These are phyloP conservation scores for Carpinus fangiana DNA, from an alignment of 306 rosid genomes.

Conservation along the genomic window DNA sequence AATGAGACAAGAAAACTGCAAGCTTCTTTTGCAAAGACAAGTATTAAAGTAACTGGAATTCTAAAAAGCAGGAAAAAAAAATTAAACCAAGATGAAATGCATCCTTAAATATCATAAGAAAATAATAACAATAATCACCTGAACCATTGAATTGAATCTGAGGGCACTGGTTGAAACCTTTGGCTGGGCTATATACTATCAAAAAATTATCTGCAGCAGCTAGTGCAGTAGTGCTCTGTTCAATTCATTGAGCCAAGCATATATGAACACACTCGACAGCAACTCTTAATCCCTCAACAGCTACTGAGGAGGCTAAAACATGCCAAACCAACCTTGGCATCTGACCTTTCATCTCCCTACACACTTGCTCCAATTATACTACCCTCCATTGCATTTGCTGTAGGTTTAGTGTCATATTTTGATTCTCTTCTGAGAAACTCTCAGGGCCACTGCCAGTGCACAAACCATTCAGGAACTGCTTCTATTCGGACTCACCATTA, in stretches of 20 bases:
- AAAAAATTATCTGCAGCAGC: conserved; percentile 72
- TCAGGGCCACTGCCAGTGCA: neutral
- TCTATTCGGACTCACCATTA: conserved; percentile 6
- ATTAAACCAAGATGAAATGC: conserved; percentile 15
- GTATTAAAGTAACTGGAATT: no score
- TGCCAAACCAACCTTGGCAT: neutral
- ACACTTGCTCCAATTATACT: no score
- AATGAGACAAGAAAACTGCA: conserved; percentile 1
- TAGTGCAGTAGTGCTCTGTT: conserved; percentile 67
- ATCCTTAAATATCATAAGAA: neutral
- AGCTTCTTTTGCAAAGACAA: no score
- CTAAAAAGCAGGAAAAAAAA: no score
- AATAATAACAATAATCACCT: conserved; percentile 40
- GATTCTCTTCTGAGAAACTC: conserved; percentile 21
- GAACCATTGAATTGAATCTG: conserved; percentile 76
- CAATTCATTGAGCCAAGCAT: conserved; percentile 83
- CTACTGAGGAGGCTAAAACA: conserved; percentile 66
- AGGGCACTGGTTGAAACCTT: conserved; percentile 84
- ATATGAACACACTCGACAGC: conserved; percentile 78
- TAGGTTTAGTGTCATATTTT: no score
- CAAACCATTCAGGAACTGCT: neutral
- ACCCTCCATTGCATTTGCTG: no score
- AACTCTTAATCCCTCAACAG: conserved; percentile 67
- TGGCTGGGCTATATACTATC: conserved; percentile 42
- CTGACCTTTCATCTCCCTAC: no score